Base-by-base conservation (phyloP, 2,329 filamentous ascomycete species). In the Talaromyces piceae region DNA sequence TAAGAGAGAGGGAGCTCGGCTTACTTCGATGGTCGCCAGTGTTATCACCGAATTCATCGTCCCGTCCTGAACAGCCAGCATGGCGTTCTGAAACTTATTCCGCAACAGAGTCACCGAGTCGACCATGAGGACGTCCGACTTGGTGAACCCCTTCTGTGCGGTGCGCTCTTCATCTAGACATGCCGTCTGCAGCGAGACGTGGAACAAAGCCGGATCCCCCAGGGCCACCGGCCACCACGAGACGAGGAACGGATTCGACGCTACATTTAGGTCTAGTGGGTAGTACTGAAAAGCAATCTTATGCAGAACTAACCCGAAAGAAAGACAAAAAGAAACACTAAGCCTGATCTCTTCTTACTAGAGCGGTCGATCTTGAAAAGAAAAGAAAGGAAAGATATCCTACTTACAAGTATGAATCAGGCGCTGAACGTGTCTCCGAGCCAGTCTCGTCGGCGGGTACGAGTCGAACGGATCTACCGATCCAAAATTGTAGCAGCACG, bases 211-310 rank as follows among this genome's bases (percentile, higher is more conserved):
- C 0, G 79, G 77, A 50, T 82, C 79, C 0, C 68, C 73, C 0
- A 82, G 68, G 0, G 79, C 78, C 1, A 77, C 67, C 0, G 79
- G 79, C 78, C 79, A 82, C 79, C 79, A 82, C 0, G 77, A 80
- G 5, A 80, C 65, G 16, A 82, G 64, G 54, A 82, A 82, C 0
- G 79, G 79, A 56, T 82, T 82, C 6, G 79, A 78, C 0, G 62
- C 62, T n/a, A 70, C 58, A 53, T 69, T 73, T 6, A 79, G 64
- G 47, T 82, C 79, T 18, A 81, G 66, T 0, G 79, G 79, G 57
- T 82, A 82, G 57, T 81, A 82, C 55, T 81, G 75, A 47, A 82
- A 82, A 0, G 78, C 77, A 44, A 82, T 81, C 41, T 76, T 79
- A 39, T 74, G 70, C 3, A 81, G 64, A 54, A 82, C 79, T 80